These are phyloP conservation scores for Colletotrichum graminicola DNA, from an alignment of 2,329 filamentous ascomycete species.

Conservation along the genomic window DNA sequence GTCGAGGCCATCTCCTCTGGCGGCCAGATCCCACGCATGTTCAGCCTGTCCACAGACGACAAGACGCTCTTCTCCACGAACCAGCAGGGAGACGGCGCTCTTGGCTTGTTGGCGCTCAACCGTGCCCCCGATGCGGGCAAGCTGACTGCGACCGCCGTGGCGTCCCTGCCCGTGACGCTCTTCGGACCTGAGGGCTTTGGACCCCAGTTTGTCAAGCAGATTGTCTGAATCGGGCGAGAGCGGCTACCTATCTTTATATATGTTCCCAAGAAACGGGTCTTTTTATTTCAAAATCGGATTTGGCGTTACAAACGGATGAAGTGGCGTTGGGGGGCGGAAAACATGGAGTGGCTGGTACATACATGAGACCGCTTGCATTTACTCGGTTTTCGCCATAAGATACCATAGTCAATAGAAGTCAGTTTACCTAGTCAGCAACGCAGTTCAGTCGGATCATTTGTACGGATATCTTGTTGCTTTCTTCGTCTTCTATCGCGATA, in stretches of 20 bases:
- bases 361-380: slow-evolving; percentile 36
- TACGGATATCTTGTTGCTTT: neutral
- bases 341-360: slow-evolving; percentile 36
- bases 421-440: neutral
- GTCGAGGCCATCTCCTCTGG: slow-evolving; percentile 51
- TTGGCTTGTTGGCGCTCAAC: slow-evolving; percentile 50
- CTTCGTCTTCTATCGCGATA: neutral
- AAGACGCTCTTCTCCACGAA: slow-evolving; percentile 60
- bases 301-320: slow-evolving; percentile 23
- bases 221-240: slow-evolving; percentile 28
- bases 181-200: slow-evolving; percentile 49
- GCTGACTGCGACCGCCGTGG: slow-evolving; percentile 47
- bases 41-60: slow-evolving; percentile 55
- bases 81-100: slow-evolving; percentile 55
- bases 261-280: neutral
- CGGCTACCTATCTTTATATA: neutral
- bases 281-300: slow-evolving; percentile 1
- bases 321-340: slow-evolving; percentile 26
- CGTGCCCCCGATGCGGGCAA: slow-evolving; percentile 46
- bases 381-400: slow-evolving; percentile 29
- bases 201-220: slow-evolving; percentile 52
- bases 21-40: slow-evolving; percentile 60
- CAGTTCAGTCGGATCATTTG: neutral
- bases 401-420: slow-evolving; percentile 34
- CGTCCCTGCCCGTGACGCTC: slow-evolving; percentile 44